Percentiles rank a stretch among this genome's conserved stretches.
Evolutionary conservation across 129 eudicot species (phyloP).

Genomic region (Calendula officinalis): DNA sequence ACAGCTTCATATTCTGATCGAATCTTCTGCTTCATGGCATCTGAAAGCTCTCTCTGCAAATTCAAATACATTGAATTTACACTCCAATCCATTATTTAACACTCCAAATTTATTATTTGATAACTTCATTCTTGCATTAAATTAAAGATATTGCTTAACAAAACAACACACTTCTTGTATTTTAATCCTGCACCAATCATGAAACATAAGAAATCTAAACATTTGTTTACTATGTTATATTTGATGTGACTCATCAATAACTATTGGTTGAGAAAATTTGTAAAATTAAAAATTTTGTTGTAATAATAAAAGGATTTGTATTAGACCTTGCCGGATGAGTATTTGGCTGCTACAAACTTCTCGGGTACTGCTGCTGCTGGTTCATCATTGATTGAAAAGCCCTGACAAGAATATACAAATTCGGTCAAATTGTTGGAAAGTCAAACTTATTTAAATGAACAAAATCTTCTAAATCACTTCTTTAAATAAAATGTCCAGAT

Average conservation of each 20-base stretch:
- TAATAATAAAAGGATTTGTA: neutral
- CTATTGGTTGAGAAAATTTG: neutral
- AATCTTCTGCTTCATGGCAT: slow-evolving; percentile 85
- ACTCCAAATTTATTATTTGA: slow-evolving; percentile 54
- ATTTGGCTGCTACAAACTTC: slow-evolving; percentile 91
- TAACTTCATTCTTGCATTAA: slow-evolving; percentile 61
- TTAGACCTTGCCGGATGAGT: slow-evolving; percentile 84
- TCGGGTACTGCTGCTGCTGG: slow-evolving; percentile 56
- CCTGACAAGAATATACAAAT: slow-evolving; percentile 44
- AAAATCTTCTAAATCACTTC: too few relatives aligned
- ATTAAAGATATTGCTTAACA: slow-evolving; percentile 49
- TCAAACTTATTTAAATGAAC: too few relatives aligned
- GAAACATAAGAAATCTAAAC: slow-evolving; percentile 40
- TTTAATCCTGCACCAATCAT: slow-evolving; percentile 92
- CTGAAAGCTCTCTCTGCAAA: slow-evolving; percentile 96
- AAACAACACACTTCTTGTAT: slow-evolving; percentile 56
- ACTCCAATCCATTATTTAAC: slow-evolving; percentile 37
- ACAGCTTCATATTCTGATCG: slow-evolving; percentile 81
- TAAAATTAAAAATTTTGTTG: neutral
- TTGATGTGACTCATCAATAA: slow-evolving; percentile 13
- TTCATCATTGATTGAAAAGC: slow-evolving; percentile 67
- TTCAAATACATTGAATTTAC: slow-evolving; percentile 65
- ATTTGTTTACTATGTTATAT: neutral
- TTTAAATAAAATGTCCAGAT: too few relatives aligned
- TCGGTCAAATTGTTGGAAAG: too few relatives aligned